Percentiles rank a stretch among this genome's conserved stretches.
These are phyloP conservation scores for Chaetomium cochliodes DNA, from an alignment of 495 filamentous ascomycete species.

Conservation along the genomic window DNA sequence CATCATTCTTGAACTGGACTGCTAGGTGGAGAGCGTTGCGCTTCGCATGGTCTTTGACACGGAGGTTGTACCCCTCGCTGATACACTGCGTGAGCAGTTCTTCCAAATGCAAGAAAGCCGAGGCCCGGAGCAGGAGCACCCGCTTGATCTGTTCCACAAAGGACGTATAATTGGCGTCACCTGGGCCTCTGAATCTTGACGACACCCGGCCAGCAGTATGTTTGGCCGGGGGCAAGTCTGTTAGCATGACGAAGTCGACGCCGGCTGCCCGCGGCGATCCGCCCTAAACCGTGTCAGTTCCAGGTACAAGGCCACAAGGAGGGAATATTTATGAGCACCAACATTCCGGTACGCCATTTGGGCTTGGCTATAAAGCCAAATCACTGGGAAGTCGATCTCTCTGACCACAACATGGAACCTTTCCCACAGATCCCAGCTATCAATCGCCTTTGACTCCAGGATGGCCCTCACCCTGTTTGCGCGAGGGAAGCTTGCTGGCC, in stretches of 20 bases:
- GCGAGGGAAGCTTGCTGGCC: background rate
- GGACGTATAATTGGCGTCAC: constrained; percentile 11
- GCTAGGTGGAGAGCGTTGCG: constrained; percentile 5
- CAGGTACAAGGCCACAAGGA: background rate
- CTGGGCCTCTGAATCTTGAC: constrained; percentile 10
- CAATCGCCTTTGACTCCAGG: background rate
- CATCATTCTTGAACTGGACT: background rate
- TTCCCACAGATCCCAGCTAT: background rate
- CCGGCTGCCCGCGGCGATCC: background rate
- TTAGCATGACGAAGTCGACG: background rate
- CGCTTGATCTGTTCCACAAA: constrained; percentile 1
- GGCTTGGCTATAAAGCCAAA: constrained; percentile 5
- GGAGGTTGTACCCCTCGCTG: background rate
- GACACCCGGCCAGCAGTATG: background rate
- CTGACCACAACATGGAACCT: background rate
- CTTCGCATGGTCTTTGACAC: background rate
- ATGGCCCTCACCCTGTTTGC: background rate
- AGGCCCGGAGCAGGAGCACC: constrained; percentile 1
- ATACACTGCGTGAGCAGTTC: constrained; percentile 7
- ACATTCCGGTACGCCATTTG: background rate
- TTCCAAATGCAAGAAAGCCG: background rate
- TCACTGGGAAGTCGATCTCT: background rate
- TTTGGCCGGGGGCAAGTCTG: background rate
- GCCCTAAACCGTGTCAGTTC: background rate
- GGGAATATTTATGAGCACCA: background rate